Conservation (phyloP, 495 filamentous ascomycete species). For the Daldinia caldariorum region DNA sequence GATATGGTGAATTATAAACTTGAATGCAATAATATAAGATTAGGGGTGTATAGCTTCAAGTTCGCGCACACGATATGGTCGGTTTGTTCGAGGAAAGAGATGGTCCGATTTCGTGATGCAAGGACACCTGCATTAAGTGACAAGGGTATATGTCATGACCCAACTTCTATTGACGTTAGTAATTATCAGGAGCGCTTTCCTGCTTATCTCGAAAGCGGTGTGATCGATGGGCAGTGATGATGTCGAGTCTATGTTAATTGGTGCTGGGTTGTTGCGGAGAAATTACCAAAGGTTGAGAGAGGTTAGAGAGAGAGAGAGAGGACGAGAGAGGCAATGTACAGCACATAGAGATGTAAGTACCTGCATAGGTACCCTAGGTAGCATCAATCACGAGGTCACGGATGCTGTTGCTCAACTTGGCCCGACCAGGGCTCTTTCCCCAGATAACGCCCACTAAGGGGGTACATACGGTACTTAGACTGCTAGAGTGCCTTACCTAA, state of each 20-base stretch:
- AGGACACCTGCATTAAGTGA: constrained; percentile 18
- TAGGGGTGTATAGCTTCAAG: constrained; percentile 1
- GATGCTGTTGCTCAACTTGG: constrained; percentile 33
- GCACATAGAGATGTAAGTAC: constrained; percentile 1
- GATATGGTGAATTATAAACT: background rate
- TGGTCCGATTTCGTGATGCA: constrained; percentile 16
- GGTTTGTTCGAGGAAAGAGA: constrained; percentile 10
- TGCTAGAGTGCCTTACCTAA: background rate
- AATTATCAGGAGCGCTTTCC: constrained; percentile 6
- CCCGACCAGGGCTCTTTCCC: constrained; percentile 23
- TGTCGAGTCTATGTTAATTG: constrained; percentile 39
- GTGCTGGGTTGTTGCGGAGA: constrained; percentile 47
- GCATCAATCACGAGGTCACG: constrained; percentile 41
- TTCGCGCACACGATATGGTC: constrained; percentile 10
- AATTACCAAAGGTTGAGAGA: constrained; percentile 18
- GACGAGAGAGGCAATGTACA: constrained; percentile 4
- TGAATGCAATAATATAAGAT: background rate
- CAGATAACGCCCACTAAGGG: constrained; percentile 3
- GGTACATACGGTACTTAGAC: constrained; percentile 4
- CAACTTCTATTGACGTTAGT: background rate
- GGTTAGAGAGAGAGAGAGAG: constrained; percentile 20
- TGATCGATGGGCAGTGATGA: constrained; percentile 34
- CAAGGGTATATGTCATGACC: constrained; percentile 21
- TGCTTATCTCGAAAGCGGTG: background rate
- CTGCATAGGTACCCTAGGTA: background rate